Conservation (phyloP, 352 stramenopile species). For the Plasmopara muralis region DNA sequence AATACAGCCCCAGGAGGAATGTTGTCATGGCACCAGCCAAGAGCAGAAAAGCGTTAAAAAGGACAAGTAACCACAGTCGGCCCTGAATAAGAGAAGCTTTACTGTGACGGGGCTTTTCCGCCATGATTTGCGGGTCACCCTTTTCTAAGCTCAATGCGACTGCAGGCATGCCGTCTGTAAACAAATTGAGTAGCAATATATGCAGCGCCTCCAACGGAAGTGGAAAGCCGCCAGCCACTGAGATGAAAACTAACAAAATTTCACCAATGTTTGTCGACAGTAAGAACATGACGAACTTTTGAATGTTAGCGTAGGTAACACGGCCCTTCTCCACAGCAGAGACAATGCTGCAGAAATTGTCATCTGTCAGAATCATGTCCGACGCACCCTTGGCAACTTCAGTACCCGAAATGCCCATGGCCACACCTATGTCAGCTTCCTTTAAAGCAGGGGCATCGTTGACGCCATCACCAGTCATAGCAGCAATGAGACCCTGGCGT, state of each 20-base stretch:
- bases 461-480: constrained; percentile 97
- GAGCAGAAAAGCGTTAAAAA: constrained; percentile 53
- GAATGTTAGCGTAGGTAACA: constrained; percentile 97
- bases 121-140: constrained; percentile 60
- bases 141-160: constrained; percentile 69
- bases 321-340: constrained; percentile 93
- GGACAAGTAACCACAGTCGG: constrained; percentile 56
- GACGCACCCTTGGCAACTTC: constrained; percentile 97
- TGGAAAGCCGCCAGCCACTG: constrained; percentile 49
- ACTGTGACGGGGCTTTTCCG: constrained; percentile 51
- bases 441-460: constrained; percentile 98
- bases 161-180: constrained; percentile 91
- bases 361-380: constrained; percentile 97
- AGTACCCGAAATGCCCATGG: constrained; percentile 96
- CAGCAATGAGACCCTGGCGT: constrained; percentile 82
- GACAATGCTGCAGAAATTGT: constrained; percentile 98
- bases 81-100: constrained; percentile 47
- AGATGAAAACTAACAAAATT: constrained; percentile 81
- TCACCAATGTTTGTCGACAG: constrained; percentile 96
- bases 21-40: constrained; percentile 34
- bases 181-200: constrained; percentile 99
- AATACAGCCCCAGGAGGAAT: constrained; percentile 59
- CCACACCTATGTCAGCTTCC: constrained; percentile 93
- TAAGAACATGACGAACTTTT: constrained; percentile 98
- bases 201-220: constrained; percentile 93